A percentile compares a stretch with the other conserved stretches of the same genome.
Conservation (phyloP, 257 asterid genomes). For the Scutellaria galericulata region DNA sequence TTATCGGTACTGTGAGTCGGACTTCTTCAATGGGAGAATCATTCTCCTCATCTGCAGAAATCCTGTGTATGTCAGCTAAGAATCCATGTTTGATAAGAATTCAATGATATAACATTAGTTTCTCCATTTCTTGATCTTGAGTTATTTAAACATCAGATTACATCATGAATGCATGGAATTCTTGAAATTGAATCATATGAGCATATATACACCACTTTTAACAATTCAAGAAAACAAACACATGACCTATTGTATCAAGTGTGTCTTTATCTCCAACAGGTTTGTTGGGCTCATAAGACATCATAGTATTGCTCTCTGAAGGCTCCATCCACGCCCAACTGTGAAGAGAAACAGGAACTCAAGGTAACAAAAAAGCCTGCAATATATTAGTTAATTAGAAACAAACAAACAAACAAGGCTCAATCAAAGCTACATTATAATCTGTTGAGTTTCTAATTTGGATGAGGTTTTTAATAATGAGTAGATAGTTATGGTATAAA, state of each 20-base stretch:
- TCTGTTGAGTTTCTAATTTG: neutral
- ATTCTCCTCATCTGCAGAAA: conserved; percentile 53
- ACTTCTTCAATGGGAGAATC: conserved; percentile 77
- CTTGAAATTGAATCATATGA: neutral
- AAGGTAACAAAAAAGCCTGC: neutral
- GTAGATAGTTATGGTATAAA: conserved; percentile 24
- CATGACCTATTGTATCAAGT: conserved; percentile 30
- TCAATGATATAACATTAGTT: neutral
- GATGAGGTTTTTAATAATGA: neutral
- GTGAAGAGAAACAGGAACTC: neutral
- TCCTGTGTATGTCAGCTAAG: neutral
- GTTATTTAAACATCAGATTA: neutral
- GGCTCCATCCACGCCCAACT: conserved; percentile 34
- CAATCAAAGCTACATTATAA: neutral
- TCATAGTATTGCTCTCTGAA: conserved; percentile 17
- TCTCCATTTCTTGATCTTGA: neutral
- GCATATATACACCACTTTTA: neutral
- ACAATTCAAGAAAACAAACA: neutral
- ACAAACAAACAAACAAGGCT: neutral
- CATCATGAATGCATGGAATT: neutral
- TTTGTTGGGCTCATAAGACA: conserved; percentile 12
- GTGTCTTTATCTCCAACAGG: conserved; percentile 22
- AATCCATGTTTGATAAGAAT: neutral
- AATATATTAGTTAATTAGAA: neutral
- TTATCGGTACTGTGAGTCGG: conserved; percentile 64